Evolutionary conservation across 495 filamentous ascomycete species (phyloP).

Genomic region (Lasiosphaeria miniovina): DNA sequence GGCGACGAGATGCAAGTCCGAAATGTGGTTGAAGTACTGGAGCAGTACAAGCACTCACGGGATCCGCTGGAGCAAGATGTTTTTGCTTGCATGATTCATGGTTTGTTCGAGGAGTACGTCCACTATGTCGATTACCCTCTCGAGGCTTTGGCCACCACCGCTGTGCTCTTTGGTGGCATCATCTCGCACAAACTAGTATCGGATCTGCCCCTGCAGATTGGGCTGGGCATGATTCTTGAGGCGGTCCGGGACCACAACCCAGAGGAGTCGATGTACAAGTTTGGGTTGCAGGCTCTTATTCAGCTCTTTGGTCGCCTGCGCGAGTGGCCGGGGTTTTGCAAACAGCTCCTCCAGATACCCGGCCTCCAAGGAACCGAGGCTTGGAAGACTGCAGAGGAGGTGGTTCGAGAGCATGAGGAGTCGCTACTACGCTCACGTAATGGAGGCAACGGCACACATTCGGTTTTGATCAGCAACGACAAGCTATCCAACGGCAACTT

Average conservation of each 20-base stretch:
- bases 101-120: slow-evolving; percentile 93
- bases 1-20: slow-evolving; percentile 77
- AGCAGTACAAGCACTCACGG: slow-evolving; percentile 77
- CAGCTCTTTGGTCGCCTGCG: slow-evolving; percentile 77
- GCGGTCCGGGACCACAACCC: slow-evolving; percentile 78
- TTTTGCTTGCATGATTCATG: slow-evolving; percentile 98
- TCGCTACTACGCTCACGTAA: slow-evolving; percentile 46
- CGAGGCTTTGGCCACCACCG: slow-evolving; percentile 89
- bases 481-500: slow-evolving; percentile 61
- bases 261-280: slow-evolving; percentile 92
- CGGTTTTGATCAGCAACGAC: slow-evolving; percentile 13
- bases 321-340: slow-evolving; percentile 91
- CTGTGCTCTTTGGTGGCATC: slow-evolving; percentile 94
- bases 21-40: slow-evolving; percentile 75
- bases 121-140: slow-evolving; percentile 93
- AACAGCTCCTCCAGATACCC: slow-evolving; percentile 73
- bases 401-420: slow-evolving; percentile 62
- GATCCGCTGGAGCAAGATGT: slow-evolving; percentile 85
- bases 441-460: slow-evolving; percentile 27
- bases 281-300: slow-evolving; percentile 92
- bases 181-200: slow-evolving; percentile 89
- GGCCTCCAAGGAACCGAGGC: slow-evolving; percentile 80
- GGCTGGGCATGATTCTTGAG: slow-evolving; percentile 92
- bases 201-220: slow-evolving; percentile 85
- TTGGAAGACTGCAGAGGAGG: slow-evolving; percentile 76